phyloP scores from a whole-genome alignment of 208 protist species.

The Tritrichomonas foetus region DNA sequence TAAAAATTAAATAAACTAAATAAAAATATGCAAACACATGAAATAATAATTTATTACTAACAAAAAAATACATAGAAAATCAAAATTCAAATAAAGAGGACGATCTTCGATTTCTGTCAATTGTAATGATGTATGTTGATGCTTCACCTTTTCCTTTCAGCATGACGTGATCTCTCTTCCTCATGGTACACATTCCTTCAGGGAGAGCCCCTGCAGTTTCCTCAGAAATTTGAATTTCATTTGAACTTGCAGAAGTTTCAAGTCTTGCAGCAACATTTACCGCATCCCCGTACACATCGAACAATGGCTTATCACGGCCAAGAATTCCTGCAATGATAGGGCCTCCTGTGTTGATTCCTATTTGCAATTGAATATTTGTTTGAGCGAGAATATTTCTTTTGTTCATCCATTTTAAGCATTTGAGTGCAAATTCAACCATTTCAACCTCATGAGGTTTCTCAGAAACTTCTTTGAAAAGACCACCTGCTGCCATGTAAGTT shows the following conservation, averaged over 20 bases:
- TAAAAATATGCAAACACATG: no score
- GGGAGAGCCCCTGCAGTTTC: neutral
- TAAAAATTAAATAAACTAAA: no score
- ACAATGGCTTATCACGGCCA: neutral
- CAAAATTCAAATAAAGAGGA: no score
- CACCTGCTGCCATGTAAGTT: conserved; percentile 9
- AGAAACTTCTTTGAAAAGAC: neutral
- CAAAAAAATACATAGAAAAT: no score
- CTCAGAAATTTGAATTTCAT: neutral
- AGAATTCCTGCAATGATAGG: conserved; percentile 28
- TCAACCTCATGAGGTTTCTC: neutral
- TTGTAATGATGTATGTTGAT: neutral
- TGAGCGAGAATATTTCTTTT: neutral
- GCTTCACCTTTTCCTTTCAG: conserved; percentile 10
- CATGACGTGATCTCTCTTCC: neutral
- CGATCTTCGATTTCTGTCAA: no score
- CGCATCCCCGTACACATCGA: neutral
- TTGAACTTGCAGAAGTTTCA: neutral
- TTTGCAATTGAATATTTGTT: neutral
- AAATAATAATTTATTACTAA: no score
- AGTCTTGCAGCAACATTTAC: neutral
- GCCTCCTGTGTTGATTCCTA: neutral
- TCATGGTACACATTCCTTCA: neutral
- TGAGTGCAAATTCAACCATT: neutral
- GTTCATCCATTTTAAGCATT: neutral